Evolutionary conservation across 768 basidiomycete genomes (phyloP), one percentile per base, ranked within the genome.

Genomic region (Gloeostereum incarnatum): DNA sequence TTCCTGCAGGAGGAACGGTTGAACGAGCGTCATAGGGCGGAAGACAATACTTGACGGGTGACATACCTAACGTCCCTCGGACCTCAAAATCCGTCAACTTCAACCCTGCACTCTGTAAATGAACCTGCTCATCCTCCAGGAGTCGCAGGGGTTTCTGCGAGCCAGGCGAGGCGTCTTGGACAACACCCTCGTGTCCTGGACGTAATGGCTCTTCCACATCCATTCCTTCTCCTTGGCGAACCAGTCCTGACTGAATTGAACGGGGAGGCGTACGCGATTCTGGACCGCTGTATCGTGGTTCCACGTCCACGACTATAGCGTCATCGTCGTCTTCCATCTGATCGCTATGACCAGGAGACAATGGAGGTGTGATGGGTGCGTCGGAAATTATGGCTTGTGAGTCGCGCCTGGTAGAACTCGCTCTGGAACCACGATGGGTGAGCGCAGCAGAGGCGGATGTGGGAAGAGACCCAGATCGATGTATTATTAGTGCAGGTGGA

Each of bases 31-130:
- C 27, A 34, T 42, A n/a, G 39, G 26, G 26, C n/a, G n/a, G n/a
- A n/a, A 27, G 24, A 40, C 14, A 33, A 14, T 25, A 26, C 16
- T 7, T n/a, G n/a, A n/a, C n/a, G n/a, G n/a, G n/a, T 19, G 16
- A 57, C 70, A 38, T 48, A 85, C 85, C 85, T 38, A 88, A 54
- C 3, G 85, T 79, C 9, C 85, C 83, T 49, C 78, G 73, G 38
- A 88, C 79, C 55, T 89, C 83, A 46, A 90, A 89, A 54, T 87
- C 84, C 4, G 78, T 78, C 36, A 90, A 57, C 43, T 68, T 76
- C 41, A 87, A 62, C 13, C 81, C 81, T 4, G 63, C 54, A 44
- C 64, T 65, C 45, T 73, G 65, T 3, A 86, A 60, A 49, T 79
- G 82, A 26, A 76, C 74, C 49, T 68, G 60, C 48, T 87, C 81